Evolutionary conservation across 2,329 filamentous ascomycete genomes (phyloP), one percentile per base, ranked within the genome.

Genomic region (Alternaria rosae): DNA sequence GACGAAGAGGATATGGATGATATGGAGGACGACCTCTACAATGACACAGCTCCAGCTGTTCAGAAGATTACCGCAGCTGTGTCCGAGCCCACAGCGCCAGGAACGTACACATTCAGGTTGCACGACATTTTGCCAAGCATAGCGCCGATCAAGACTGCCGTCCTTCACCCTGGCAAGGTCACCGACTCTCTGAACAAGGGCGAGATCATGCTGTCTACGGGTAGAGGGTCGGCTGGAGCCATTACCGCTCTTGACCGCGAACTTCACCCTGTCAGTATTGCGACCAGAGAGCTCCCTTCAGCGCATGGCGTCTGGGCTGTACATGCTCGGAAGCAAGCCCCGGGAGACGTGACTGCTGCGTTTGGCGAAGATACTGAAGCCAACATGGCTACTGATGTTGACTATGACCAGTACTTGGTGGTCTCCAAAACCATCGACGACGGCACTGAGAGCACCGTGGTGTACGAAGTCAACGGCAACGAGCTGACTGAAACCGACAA

Each of bases 251-350:
- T 98, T 59, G 93, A 92, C 73, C 87, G 90, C 64, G 88, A 92
- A 63, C 88, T 98, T 55, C 89, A 92, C 57, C 92, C 93, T 2
- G 87, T 86, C 57, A 85, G 91, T 23, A 86, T 91, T 17, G 89
- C 89, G 2, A 86, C 88, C 21, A 89, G 92, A 69, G 87, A 90
- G 51, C 89, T 95, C 51, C 87, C 91, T 2, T 88, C 91, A 69
- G 91, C 91, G 1, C 85, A 89, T 59, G 89, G 89, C 1, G 86
- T 96, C 61, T 98, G 94, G 94, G 91, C 93, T 45, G 87, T 97
- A 73, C 87, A 85, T 66, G 89, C 88, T 10, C 89, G 88, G 66
- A 91, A 89, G 72, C 85, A 89, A 13, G 81, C 88, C n/a, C 85
- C 88, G 1, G 90, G 90, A 71, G 84, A 77, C 6, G 62, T 81